Evolutionary conservation across 2,329 filamentous ascomycete species (phyloP), one percentile per base, ranked within the genome.

Genomic region (Dactylellina sp.): DNA sequence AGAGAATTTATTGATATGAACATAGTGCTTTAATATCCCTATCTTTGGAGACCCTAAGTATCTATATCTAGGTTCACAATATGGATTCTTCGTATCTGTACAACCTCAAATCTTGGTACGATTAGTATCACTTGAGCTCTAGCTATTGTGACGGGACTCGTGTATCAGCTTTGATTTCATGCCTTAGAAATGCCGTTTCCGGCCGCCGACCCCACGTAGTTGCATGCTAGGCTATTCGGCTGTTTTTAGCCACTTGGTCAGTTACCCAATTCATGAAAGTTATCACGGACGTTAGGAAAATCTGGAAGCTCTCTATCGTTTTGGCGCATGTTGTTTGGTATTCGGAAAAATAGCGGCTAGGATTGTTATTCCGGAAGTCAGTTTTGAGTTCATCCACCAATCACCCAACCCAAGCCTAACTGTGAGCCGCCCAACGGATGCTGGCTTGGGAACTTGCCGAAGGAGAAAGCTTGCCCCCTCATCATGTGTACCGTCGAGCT

Each of bases 341-440:
- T 53, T 68, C 63, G 63, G 63, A 68, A 50, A 68, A 68, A 60
- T 68, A 68, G 63, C 53, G 55, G 63, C 46, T 11, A 68, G 46
- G 60, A 72, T 72, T 64, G 68, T 53, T 72, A 60, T 65, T 65
- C 62, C 68, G 60, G 68, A 39, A 4, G 35, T 52, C 50, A 60
- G 47, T 20, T 63, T 59, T 60, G 53, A 72, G 68, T 72, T 72
- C 68, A 65, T 72, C 68, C 68, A 72, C 68, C 68, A 72, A 72
- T 72, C 53, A 70, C 24, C 56, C 18, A 32, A 32, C 28, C 44
- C 28, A 56, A 57, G 46, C 60, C 52, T 57, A 47, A 35, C 24
- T 56, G 25, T 14, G 2, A 49, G 44, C 11, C 7, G 16, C 44
- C 25, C 57, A 49, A 42, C 25, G 55, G 37, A 60, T 20, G 44